phyloP scores from a whole-genome alignment of 352 stramenopile genomes.

The Phytopythium mirpurense region DNA sequence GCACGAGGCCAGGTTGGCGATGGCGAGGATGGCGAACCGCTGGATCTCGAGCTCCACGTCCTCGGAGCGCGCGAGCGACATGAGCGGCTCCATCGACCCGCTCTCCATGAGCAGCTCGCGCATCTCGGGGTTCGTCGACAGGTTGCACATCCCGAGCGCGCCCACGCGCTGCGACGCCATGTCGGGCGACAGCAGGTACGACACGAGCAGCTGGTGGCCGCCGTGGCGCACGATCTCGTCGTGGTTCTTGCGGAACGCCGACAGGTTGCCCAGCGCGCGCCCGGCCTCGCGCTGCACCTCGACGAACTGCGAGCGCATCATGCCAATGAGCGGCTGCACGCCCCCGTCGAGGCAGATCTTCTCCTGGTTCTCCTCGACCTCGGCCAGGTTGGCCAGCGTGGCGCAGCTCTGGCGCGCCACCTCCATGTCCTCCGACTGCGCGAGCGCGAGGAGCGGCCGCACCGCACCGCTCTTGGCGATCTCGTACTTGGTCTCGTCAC shows the following conservation, averaged over 20 bases:
- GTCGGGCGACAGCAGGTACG: constrained; percentile 93
- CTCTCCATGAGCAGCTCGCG: constrained; percentile 90
- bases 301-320: constrained; percentile 95
- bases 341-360: constrained; percentile 92
- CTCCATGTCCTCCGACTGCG: constrained; percentile 92
- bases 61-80: constrained; percentile 91
- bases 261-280: constrained; percentile 91
- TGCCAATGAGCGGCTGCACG: constrained; percentile 88
- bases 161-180: constrained; percentile 92
- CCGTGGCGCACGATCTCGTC: constrained; percentile 89
- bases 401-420: constrained; percentile 89
- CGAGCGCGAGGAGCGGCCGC: constrained; percentile 85
- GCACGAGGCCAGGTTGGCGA: constrained; percentile 93
- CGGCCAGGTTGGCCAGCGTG: constrained; percentile 93
- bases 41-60: constrained; percentile 96
- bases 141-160: constrained; percentile 92
- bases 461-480: constrained; percentile 93
- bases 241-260: constrained; percentile 85
- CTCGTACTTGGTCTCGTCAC: constrained; percentile 97
- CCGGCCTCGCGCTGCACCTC: constrained; percentile 91
- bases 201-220: constrained; percentile 94
- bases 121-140: constrained; percentile 90
- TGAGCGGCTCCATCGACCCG: constrained; percentile 93
- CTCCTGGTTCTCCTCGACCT: constrained; percentile 94
- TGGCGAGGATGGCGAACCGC: constrained; percentile 89